These are phyloP conservation scores for Aspergillus unguis DNA, from an alignment of 2,329 filamentous ascomycete species.

Conservation along the genomic window DNA sequence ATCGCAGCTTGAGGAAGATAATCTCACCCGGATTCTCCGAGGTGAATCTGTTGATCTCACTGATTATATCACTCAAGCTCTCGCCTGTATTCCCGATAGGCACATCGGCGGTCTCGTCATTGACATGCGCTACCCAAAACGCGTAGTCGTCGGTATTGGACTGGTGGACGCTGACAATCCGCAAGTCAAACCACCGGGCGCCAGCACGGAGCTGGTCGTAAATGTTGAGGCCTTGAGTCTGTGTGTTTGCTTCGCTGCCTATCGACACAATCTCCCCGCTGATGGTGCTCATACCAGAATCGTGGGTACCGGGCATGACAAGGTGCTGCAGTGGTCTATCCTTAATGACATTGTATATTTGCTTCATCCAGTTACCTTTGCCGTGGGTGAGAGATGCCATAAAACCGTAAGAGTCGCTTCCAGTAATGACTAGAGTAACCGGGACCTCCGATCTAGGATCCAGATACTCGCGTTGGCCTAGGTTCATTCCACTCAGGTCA, in stretches of 20 bases:
- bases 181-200: slow-evolving; percentile 10
- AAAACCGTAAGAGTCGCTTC: slow-evolving; percentile 5
- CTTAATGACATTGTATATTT: slow-evolving; percentile 10
- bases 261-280: slow-evolving; percentile 8
- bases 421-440: slow-evolving; percentile 11
- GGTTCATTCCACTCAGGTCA: slow-evolving; percentile 7
- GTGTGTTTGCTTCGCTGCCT: slow-evolving; percentile 8
- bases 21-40: slow-evolving; percentile 9
- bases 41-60: slow-evolving; percentile 9
- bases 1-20: slow-evolving; percentile 8
- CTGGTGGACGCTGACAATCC: slow-evolving; percentile 9
- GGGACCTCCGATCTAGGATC: slow-evolving; percentile 7
- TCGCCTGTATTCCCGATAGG: slow-evolving; percentile 11
- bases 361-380: slow-evolving; percentile 6
- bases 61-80: slow-evolving; percentile 2
- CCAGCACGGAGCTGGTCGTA: slow-evolving; percentile 11
- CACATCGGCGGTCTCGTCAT: slow-evolving; percentile 8
- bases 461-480: slow-evolving; percentile 10
- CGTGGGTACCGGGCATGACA: slow-evolving; percentile 11
- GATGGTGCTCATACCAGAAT: slow-evolving; percentile 14
- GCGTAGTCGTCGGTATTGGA: neutral
- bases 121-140: slow-evolving; percentile 11
- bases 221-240: slow-evolving; percentile 10
- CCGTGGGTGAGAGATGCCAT: slow-evolving; percentile 10
- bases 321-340: slow-evolving; percentile 8